Conservation (phyloP, 1,284 basidiomycete species). For the Naganishia sp. region DNA sequence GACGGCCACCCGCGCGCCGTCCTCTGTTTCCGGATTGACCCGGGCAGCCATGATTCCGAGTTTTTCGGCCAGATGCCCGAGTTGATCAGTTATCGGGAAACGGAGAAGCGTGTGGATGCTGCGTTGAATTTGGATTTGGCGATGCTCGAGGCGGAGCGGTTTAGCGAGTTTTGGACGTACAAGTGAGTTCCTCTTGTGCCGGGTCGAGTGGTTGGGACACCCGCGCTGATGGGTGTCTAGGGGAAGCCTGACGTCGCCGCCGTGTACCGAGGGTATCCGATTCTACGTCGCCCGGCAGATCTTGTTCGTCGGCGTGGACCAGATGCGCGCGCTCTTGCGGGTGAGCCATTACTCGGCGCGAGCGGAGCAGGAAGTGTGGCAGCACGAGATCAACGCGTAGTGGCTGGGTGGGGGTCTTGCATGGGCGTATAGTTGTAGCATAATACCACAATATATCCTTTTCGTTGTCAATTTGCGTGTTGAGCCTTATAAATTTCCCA, state of each 20-base stretch:
- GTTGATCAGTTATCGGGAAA: conserved; percentile 33
- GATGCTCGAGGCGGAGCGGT: conserved; percentile 32
- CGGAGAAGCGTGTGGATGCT: conserved; percentile 26
- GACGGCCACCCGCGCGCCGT: conserved; percentile 35
- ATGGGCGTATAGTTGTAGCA: neutral
- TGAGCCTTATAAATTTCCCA: conserved; percentile 32
- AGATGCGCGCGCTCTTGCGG: conserved; percentile 36
- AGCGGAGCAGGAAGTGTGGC: conserved; percentile 38
- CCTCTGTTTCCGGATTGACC: conserved; percentile 37
- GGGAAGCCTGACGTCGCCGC: conserved; percentile 36
- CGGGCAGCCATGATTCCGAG: conserved; percentile 34
- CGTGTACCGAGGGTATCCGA: conserved; percentile 39
- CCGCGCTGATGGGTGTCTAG: neutral
- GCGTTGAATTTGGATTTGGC: conserved; percentile 30
- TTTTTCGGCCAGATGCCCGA: conserved; percentile 35
- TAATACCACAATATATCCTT: neutral
- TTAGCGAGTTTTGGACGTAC: conserved; percentile 38
- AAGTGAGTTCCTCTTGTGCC: conserved; percentile 17
- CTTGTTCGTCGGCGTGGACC: conserved; percentile 36
- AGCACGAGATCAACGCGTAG: conserved; percentile 38
- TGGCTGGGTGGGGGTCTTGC: neutral
- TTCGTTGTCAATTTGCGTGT: neutral
- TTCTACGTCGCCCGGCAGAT: conserved; percentile 38
- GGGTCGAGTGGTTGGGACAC: no score
- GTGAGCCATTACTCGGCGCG: conserved; percentile 36